Evolutionary conservation across 371 early-diverging fungal species (phyloP), one percentile per base, ranked within the genome.

Genomic region (Rhizopus microsporus): DNA sequence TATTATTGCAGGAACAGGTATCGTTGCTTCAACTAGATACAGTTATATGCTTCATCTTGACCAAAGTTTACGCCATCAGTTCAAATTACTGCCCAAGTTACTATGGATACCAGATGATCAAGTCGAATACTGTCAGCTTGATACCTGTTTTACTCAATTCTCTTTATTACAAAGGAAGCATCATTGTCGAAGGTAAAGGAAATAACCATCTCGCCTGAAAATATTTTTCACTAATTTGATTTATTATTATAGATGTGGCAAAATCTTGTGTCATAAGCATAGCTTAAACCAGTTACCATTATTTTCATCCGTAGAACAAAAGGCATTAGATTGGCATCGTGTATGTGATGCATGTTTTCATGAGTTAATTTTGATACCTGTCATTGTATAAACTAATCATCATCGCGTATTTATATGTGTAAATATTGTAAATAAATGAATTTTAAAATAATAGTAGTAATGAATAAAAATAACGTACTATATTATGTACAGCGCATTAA

Each of bases 271-370:
- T 37, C 65, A 68, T 17, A 45, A 55, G 31, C 68, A 68, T 39
- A 64, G 68, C 16, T 50, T 60, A 30, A 68, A 68, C 60, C 44
- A 60, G 5, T 38, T 64, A 15, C 65, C 68, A 2, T 37, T 68
- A 17, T 60, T 68, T 43, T 35, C 44, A 54, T 38, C 52, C 16
- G 13, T 17, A 12, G 13, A 17, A 3, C 47, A 51, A 17, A 7
- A 43, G 15, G 44, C n/a, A 15, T 51, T 46, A 10, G 47, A 29
- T 17, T 68, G 68, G 68, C 29, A 60, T 51, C 60, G 68, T 33
- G 65, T 68, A 10, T 68, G 68, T 40, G 65, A 64, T 54, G 30
- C 37, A 4, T 68, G 68, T 34, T 68, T 68, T 47, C 38, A 54
- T 47, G 52, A 51, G 13, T 49, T 60, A 5, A 58, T 61, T 39